Percentiles rank a stretch among this genome's conserved stretches.
phyloP scores from a whole-genome alignment of 805 yeast species.

The Teunomyces cretensis region DNA sequence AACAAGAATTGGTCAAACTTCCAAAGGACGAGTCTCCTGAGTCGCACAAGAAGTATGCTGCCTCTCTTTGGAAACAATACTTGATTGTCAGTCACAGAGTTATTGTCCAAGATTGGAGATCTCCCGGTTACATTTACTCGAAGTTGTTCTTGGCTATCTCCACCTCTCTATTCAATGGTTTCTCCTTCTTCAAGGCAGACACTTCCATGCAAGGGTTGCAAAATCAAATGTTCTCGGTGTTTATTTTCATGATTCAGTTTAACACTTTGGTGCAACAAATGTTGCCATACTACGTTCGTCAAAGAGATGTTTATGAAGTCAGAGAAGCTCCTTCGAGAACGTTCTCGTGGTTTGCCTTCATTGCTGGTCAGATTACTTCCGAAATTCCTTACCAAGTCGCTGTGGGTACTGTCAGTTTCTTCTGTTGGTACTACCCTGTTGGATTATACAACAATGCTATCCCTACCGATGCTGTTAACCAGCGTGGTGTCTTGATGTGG shows the following conservation, averaged over 20 bases:
- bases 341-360: conserved; percentile 63
- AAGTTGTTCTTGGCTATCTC: conserved; percentile 56
- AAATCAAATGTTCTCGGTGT: conserved; percentile 74
- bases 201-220: conserved; percentile 38
- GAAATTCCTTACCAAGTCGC: conserved; percentile 66
- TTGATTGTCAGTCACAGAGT: conserved; percentile 30
- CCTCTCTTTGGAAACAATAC: conserved; percentile 25
- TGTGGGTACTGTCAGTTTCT: conserved; percentile 67
- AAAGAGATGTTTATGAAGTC: conserved; percentile 67
- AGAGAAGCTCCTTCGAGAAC: conserved; percentile 75
- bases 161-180: conserved; percentile 66
- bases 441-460: conserved; percentile 47
- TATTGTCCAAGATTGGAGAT: conserved; percentile 33
- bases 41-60: conserved; percentile 28
- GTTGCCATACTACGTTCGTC: conserved; percentile 53
- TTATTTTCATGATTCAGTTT: conserved; percentile 62
- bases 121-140: conserved; percentile 47
- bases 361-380: conserved; percentile 59
- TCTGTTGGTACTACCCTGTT: conserved; percentile 37
- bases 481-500: conserved; percentile 63
- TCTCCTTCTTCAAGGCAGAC: conserved; percentile 66
- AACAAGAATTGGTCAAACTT: conserved; percentile 44
- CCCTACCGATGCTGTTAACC: conserved; percentile 46
- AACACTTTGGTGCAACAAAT: conserved; percentile 61
- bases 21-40: conserved; percentile 21